Percentiles rank a stretch among this genome's conserved stretches.
Conservation (phyloP, 2,329 filamentous ascomycete genomes). For the Pseudopyricularia cyperi region DNA sequence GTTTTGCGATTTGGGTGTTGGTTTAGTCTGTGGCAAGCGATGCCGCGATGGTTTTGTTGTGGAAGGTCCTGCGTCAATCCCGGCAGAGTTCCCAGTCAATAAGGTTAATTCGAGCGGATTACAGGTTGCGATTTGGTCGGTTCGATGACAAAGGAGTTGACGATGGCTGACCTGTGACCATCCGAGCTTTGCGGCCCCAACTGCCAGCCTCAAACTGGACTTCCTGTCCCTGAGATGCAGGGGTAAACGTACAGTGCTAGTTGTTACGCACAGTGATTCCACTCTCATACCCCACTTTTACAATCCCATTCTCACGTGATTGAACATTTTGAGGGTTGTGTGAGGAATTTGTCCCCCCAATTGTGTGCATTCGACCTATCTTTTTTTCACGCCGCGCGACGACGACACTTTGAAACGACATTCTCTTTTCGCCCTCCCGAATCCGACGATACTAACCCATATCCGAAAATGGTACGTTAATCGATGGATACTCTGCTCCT, state of each 20-base stretch:
- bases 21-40: neutral
- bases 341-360: neutral
- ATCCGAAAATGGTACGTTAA: slow-evolving; percentile 3
- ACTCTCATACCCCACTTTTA: neutral
- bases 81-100: too few relatives aligned
- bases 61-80: neutral
- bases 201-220: too few relatives aligned
- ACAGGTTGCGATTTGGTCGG: too few relatives aligned
- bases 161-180: too few relatives aligned
- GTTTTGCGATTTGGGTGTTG: neutral
- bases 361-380: neutral
- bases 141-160: too few relatives aligned
- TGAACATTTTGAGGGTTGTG: neutral
- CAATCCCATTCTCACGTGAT: neutral
- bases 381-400: neutral
- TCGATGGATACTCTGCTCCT: neutral
- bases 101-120: too few relatives aligned
- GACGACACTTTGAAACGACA: neutral
- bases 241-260: neutral
- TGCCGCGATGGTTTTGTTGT: neutral
- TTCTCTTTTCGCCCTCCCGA: neutral
- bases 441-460: slow-evolving; percentile 3
- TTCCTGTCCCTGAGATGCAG: neutral
- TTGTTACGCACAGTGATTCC: neutral
- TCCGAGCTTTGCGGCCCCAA: too few relatives aligned